phyloP scores from a whole-genome alignment of 768 basidiomycete genomes.

The Tephrocybe rancida region DNA sequence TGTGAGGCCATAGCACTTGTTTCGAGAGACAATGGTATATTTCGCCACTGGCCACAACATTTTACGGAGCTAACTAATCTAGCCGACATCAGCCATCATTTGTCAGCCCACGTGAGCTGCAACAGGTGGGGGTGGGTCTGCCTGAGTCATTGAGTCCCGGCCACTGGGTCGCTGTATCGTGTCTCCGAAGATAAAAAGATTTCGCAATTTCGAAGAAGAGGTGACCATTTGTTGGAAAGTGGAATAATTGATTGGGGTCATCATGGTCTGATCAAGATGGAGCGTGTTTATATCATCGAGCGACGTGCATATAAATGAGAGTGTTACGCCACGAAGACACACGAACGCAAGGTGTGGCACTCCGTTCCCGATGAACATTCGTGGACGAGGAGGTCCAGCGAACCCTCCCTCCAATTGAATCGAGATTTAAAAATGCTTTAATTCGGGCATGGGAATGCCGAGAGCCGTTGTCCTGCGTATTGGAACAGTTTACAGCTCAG shows the following conservation, averaged over 20 bases:
- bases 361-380: slow-evolving; percentile 27
- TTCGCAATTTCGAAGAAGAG: slow-evolving; percentile 30
- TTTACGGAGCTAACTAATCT: too few species aligned
- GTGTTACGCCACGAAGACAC: slow-evolving; percentile 45
- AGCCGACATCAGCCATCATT: too few species aligned
- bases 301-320: slow-evolving; percentile 40
- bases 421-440: slow-evolving; percentile 40
- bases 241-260: slow-evolving; percentile 34
- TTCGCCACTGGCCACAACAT: too few species aligned
- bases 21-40: too few species aligned
- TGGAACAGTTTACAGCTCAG: too few species aligned
- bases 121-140: too few species aligned
- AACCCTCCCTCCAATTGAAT: slow-evolving; percentile 28
- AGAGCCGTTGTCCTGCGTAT: too few species aligned
- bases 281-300: slow-evolving; percentile 37
- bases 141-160: slow-evolving; percentile 21
- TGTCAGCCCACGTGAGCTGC: too few species aligned
- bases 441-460: slow-evolving; percentile 28
- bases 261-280: slow-evolving; percentile 45
- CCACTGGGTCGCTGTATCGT: slow-evolving; percentile 30
- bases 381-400: slow-evolving; percentile 14
- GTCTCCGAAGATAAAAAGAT: slow-evolving; percentile 49
- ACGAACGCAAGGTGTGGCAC: slow-evolving; percentile 36
- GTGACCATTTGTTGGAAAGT: slow-evolving; percentile 38
- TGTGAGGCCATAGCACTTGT: too few species aligned